Conservation (phyloP, 148 eudicot species). For the Cornus florida region DNA sequence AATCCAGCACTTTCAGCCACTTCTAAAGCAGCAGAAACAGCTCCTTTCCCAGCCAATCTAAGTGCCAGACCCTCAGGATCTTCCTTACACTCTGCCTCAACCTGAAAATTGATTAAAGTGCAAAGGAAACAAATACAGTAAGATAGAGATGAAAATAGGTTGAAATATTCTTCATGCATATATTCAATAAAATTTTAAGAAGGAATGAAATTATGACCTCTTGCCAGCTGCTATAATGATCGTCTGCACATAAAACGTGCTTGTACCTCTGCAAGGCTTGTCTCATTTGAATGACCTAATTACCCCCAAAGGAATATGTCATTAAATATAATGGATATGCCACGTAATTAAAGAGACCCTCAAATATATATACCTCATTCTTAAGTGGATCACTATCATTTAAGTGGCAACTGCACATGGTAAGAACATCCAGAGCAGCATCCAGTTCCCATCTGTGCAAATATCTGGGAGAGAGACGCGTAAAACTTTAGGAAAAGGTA, state of each 20-base stretch:
- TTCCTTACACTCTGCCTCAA: slow-evolving; percentile 86
- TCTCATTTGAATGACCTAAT: slow-evolving; percentile 74
- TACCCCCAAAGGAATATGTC: slow-evolving; percentile 6
- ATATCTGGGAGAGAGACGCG: slow-evolving; percentile 45
- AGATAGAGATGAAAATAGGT: background rate
- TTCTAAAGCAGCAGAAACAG: slow-evolving; percentile 97
- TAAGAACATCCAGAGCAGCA: slow-evolving; percentile 95
- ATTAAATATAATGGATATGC: background rate
- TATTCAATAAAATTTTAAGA: background rate
- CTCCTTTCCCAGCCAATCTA: slow-evolving; percentile 95
- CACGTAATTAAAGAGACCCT: background rate
- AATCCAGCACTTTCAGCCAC: slow-evolving; percentile 98
- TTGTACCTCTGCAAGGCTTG: slow-evolving; percentile 85
- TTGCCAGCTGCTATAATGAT: slow-evolving; percentile 88
- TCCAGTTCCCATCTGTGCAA: slow-evolving; percentile 92
- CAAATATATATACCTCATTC: slow-evolving; percentile 48
- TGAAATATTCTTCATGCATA: background rate
- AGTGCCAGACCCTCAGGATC: slow-evolving; percentile 98
- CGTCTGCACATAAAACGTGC: slow-evolving; percentile 83
- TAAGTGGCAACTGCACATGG: slow-evolving; percentile 98
- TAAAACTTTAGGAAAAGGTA: background rate
- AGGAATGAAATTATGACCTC: slow-evolving; percentile 54
- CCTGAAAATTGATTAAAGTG: slow-evolving; percentile 37
- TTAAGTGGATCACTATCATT: slow-evolving; percentile 58
- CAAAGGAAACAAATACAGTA: background rate